Evolutionary conservation across 768 basidiomycete genomes (phyloP).

Genomic region (Boletus pseudopeckii): DNA sequence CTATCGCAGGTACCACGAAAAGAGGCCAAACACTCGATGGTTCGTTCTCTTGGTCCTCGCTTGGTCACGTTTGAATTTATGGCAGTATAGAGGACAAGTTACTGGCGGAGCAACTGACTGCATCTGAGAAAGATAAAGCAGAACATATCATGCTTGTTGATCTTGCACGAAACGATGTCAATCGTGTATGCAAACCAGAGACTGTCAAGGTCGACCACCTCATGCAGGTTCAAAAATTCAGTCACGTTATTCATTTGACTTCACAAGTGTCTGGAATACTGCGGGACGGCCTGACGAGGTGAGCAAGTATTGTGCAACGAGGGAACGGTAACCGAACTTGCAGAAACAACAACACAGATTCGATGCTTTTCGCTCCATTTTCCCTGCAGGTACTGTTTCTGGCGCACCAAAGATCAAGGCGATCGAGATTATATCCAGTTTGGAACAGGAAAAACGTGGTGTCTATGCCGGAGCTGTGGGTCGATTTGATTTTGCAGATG

Average conservation of each 20-base stretch:
- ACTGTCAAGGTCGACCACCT: slow-evolving; percentile 96
- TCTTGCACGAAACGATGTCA: slow-evolving; percentile 96
- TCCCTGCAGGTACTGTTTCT: slow-evolving; percentile 97
- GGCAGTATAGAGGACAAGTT: slow-evolving; percentile 77
- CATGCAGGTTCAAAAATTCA: slow-evolving; percentile 93
- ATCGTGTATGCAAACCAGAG: slow-evolving; percentile 90
- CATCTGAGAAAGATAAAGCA: slow-evolving; percentile 92
- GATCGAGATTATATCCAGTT: slow-evolving; percentile 82
- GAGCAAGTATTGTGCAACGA: slow-evolving; percentile 6
- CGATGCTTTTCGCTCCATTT: slow-evolving; percentile 98
- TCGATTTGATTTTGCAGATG: slow-evolving; percentile 92
- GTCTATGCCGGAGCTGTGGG: slow-evolving; percentile 98
- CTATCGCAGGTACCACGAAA: slow-evolving; percentile 92
- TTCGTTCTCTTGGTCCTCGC: slow-evolving; percentile 34
- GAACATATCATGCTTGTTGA: slow-evolving; percentile 99
- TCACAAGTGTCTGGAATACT: slow-evolving; percentile 89
- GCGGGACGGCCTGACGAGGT: slow-evolving; percentile 83
- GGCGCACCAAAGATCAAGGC: slow-evolving; percentile 99
- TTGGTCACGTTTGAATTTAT: slow-evolving; percentile 5
- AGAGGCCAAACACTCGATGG: slow-evolving; percentile 85
- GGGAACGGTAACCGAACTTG: slow-evolving; percentile 3
- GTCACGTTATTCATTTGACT: slow-evolving; percentile 96
- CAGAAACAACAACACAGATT: slow-evolving; percentile 51
- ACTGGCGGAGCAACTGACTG: slow-evolving; percentile 67
- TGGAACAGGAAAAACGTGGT: slow-evolving; percentile 88